A percentile compares a stretch with the other conserved stretches of the same genome.
These are phyloP conservation scores for Moniliella sp. DNA, from an alignment of 1,284 basidiomycete genomes.

Conservation along the genomic window DNA sequence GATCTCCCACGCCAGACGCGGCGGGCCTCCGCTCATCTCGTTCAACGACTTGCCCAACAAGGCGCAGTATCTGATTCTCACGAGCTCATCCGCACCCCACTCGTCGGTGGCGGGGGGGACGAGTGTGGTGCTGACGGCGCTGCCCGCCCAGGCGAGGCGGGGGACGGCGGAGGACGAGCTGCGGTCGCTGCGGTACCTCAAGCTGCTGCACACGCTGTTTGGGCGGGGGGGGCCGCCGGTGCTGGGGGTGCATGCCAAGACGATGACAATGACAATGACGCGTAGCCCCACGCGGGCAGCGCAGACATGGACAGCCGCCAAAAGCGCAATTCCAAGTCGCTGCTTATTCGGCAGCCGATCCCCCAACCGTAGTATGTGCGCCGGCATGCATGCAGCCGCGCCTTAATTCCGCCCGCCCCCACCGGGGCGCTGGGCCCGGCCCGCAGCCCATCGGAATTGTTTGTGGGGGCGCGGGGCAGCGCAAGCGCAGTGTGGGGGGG, in stretches of 20 bases:
- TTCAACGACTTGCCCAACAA: constrained; percentile 32
- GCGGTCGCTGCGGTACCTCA: constrained; percentile 16
- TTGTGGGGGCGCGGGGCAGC: too few species aligned
- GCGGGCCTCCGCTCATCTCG: constrained; percentile 10
- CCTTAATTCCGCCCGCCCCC: too few species aligned
- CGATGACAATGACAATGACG: not conserved
- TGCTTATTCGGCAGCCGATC: too few species aligned
- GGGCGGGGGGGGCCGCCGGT: not conserved
- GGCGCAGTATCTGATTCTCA: constrained; percentile 27
- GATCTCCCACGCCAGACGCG: not conserved
- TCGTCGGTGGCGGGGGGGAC: constrained; percentile 11
- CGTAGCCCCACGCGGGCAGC: too few species aligned
- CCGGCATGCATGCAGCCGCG: too few species aligned
- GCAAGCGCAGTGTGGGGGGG: too few species aligned
- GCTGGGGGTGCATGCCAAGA: not conserved
- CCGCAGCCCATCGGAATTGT: too few species aligned
- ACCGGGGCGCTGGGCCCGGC: too few species aligned
- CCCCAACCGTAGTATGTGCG: too few species aligned
- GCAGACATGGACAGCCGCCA: too few species aligned
- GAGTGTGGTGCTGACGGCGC: constrained; percentile 25
- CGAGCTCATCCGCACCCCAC: constrained; percentile 23
- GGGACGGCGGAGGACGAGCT: constrained; percentile 18
- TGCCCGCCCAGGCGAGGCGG: constrained; percentile 22
- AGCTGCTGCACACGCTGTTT: constrained; percentile 24
- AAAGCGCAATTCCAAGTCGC: too few species aligned